A percentile compares a stretch with the other conserved stretches of the same genome.
Conservation (phyloP, 2,329 filamentous ascomycete species). For the Scleromitrula shiraiana region DNA sequence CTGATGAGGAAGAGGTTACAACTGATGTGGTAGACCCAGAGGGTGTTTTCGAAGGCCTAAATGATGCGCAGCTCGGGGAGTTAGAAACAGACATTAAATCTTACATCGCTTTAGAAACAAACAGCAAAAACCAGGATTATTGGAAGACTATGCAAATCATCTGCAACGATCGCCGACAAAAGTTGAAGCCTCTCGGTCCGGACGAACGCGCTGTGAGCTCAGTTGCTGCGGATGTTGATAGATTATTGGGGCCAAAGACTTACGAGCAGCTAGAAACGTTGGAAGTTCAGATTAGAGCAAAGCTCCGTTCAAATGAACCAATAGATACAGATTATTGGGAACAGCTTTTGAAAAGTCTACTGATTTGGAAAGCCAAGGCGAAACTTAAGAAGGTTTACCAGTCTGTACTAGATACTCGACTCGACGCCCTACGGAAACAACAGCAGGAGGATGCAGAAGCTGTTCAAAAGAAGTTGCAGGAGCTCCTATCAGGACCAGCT, state of each 20-base stretch:
- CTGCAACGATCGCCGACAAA: conserved; percentile 66
- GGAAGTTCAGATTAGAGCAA: conserved; percentile 78
- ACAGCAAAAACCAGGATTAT: conserved; percentile 71
- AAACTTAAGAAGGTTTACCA: conserved; percentile 72
- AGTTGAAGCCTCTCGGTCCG: conserved; percentile 48
- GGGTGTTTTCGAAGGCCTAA: conserved; percentile 68
- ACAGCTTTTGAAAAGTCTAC: conserved; percentile 74
- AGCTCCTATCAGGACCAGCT: conserved; percentile 35
- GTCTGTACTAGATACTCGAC: conserved; percentile 62
- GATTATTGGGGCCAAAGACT: conserved; percentile 75
- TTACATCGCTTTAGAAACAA: conserved; percentile 77
- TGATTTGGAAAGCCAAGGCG: conserved; percentile 87
- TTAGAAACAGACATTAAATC: conserved; percentile 72
- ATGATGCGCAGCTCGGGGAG: conserved; percentile 59
- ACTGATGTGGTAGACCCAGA: conserved; percentile 74
- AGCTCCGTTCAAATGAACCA: conserved; percentile 73
- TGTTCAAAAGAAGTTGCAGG: conserved; percentile 44
- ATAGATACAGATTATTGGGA: conserved; percentile 99
- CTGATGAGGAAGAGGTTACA: conserved; percentile 60
- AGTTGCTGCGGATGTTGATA: conserved; percentile 82
- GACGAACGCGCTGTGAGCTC: conserved; percentile 69
- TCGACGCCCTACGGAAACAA: conserved; percentile 56
- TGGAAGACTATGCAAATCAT: conserved; percentile 88
- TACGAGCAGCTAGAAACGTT: conserved; percentile 79
- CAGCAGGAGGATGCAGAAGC: conserved; percentile 59